phyloP scores from a whole-genome alignment of 306 rosid genomes.

The Cucurbita moschata region DNA sequence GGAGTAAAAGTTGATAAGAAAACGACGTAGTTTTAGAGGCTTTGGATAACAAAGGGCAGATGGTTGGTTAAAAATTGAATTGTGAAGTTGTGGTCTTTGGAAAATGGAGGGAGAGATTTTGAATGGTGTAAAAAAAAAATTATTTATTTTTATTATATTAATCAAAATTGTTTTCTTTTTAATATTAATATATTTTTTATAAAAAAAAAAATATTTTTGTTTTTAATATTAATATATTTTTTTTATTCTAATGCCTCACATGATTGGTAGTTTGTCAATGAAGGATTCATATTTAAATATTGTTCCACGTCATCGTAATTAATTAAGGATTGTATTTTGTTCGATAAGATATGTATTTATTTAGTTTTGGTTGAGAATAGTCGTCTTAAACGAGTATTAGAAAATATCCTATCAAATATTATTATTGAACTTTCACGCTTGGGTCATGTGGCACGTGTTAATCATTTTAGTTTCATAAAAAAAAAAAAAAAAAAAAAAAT shows the following conservation, averaged over 20 bases:
- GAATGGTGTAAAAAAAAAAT: neutral
- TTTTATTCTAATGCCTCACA: neutral
- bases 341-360: neutral
- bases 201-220: too few species aligned
- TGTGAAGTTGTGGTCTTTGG: neutral
- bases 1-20: neutral
- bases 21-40: constrained; percentile 5
- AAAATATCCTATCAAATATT: neutral
- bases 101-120: neutral
- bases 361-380: neutral
- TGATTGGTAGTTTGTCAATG: neutral
- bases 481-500: too few species aligned
- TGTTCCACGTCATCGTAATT: neutral
- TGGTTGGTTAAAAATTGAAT: neutral
- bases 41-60: neutral
- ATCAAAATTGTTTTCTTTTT: too few species aligned
- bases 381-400: neutral
- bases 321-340: neutral
- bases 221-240: too few species aligned
- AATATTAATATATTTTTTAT: too few species aligned
- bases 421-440: neutral
- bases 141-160: too few species aligned
- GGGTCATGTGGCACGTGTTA: too few species aligned
- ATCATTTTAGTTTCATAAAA: too few species aligned
- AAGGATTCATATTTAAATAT: neutral